Percentiles rank a stretch among this genome's conserved stretches.
phyloP scores from a whole-genome alignment of 2,329 filamentous ascomycete species.

The Pseudogymnoascus sp. region DNA sequence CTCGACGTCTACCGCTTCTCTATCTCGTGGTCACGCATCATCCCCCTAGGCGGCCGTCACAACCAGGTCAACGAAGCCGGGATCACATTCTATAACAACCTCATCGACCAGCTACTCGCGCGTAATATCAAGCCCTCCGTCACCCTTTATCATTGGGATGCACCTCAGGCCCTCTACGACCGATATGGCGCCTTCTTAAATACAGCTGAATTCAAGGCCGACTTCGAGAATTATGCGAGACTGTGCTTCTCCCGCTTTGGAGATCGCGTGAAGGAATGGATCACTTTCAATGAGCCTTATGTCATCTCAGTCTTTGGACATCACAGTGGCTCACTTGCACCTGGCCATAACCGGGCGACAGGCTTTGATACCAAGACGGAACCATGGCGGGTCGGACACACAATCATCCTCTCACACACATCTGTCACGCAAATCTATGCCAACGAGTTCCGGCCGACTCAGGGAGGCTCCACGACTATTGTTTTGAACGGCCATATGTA shows the following conservation, averaged over 20 bases:
- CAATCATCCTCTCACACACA: constrained; percentile 25
- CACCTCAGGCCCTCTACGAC: constrained; percentile 31
- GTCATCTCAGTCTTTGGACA: constrained; percentile 26
- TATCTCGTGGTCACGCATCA: constrained; percentile 41
- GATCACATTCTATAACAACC: constrained; percentile 40
- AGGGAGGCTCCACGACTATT: constrained; percentile 19
- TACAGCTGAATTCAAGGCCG: constrained; percentile 23
- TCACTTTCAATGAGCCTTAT: constrained; percentile 36
- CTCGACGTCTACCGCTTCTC: constrained; percentile 36
- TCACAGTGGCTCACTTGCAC: background rate
- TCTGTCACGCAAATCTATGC: constrained; percentile 21
- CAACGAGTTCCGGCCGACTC: constrained; percentile 18
- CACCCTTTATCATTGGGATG: constrained; percentile 37
- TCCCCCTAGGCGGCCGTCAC: constrained; percentile 38
- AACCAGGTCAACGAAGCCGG: constrained; percentile 39
- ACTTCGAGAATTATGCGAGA: constrained; percentile 35
- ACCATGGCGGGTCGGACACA: constrained; percentile 24
- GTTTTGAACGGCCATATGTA: constrained; percentile 24
- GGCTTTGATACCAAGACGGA: constrained; percentile 22
- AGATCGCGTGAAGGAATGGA: constrained; percentile 33
- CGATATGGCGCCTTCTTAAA: constrained; percentile 33
- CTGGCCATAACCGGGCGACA: constrained; percentile 19
- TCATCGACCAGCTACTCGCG: constrained; percentile 37
- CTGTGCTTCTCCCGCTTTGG: constrained; percentile 33
- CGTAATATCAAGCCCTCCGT: constrained; percentile 38